These are phyloP conservation scores for Saraca asoca DNA, from an alignment of 331 rosid genomes.

Conservation along the genomic window DNA sequence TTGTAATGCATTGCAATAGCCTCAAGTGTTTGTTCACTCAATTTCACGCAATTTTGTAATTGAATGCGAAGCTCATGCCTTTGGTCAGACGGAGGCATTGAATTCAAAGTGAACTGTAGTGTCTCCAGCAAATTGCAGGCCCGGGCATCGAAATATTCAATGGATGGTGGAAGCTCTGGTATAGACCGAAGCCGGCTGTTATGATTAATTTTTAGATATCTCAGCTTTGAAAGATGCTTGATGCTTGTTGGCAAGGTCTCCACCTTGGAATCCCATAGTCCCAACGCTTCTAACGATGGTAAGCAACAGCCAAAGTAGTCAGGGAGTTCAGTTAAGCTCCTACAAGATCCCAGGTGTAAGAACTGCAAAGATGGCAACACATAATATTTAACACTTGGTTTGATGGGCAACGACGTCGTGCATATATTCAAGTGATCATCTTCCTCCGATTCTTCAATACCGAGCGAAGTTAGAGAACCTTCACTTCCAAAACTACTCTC, in stretches of 20 bases:
- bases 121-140: neutral
- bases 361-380: neutral
- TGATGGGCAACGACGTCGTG: neutral
- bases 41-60: too few relatives aligned
- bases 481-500: neutral
- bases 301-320: neutral
- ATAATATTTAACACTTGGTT: neutral
- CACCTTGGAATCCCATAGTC: neutral
- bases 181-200: neutral
- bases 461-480: neutral
- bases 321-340: neutral
- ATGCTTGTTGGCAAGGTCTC: conserved; percentile 2
- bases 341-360: too few relatives aligned
- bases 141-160: neutral
- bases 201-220: neutral
- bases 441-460: too few relatives aligned
- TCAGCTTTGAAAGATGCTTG: neutral
- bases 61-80: too few relatives aligned
- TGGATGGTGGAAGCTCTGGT: conserved; percentile 1
- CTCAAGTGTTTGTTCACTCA: too few relatives aligned
- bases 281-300: neutral
- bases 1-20: too few relatives aligned
- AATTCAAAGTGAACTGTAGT: neutral
- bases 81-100: too few relatives aligned
- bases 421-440: neutral